Base-by-base conservation (phyloP, 768 basidiomycete species). In the Kwoniella dendrophila region DNA sequence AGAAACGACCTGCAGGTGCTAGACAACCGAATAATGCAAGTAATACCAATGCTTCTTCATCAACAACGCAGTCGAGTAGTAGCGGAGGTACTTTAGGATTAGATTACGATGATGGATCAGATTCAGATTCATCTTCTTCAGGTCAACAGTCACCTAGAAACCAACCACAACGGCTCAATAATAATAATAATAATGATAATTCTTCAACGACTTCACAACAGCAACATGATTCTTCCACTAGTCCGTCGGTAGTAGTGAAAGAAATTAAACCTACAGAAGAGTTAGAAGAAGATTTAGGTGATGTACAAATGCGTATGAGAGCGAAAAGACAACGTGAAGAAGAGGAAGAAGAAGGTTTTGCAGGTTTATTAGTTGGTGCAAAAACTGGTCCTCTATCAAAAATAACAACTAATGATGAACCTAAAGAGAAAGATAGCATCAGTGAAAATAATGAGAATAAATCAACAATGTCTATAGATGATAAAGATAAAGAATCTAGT, bases 281-380 rank as follows among this genome's bases (percentile, higher is more conserved):
- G 76, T 41, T 71, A 73, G 67, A 82, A 56, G 82, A 68, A 53
- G 72, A 72, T 57, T 50, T 78, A 38, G 74, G 64, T 12, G 77
- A 75, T 38, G 67, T 80, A 40, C 71, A 71, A 6, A 80, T 85
- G 77, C 83, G 86, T 45, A 81, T 86, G 52, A 81, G 85, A 24
- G 87, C 87, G 74, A 90, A 91, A 78, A 84, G 90, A 62, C 82
- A 86, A 72, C 81, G 90, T 34, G 78, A 81, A 71, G 84, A 84
- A 33, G 86, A 86, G 3, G 89, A 89, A 18, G 88, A 90, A 40
- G 84, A 84, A 56, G 88, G 71, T 1, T 68, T 70, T 43, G 71
- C 75, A 2, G 72, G 74, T 26, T 57, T 72, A 32, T 51, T 72
- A n/a, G 57, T 58, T 27, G 64, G 64, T 30, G 59, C 44, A 6